phyloP scores from a whole-genome alignment of 441 rosid genomes.

The Eruca vesicaria region DNA sequence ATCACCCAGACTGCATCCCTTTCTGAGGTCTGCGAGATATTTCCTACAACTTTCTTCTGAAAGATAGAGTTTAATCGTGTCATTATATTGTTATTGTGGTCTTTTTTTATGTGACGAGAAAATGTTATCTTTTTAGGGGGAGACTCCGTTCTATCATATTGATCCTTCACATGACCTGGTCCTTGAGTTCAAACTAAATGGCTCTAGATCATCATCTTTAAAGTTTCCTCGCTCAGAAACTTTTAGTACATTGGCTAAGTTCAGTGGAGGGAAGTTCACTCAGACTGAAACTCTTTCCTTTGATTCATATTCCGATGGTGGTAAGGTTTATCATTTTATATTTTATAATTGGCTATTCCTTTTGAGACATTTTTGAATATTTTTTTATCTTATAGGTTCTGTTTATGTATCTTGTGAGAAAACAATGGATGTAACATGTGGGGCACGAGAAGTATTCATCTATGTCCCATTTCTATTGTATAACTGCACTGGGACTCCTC shows the following conservation, averaged over 20 bases:
- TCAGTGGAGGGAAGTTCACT: constrained; percentile 69
- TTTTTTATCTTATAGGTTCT: constrained; percentile 50
- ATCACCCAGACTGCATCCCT: constrained; percentile 57
- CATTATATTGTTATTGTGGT: constrained; percentile 7
- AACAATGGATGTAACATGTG: constrained; percentile 84
- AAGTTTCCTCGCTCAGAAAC: constrained; percentile 83
- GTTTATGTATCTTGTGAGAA: constrained; percentile 72
- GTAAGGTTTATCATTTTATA: constrained; percentile 41
- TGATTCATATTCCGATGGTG: constrained; percentile 47
- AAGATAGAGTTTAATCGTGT: constrained; percentile 24
- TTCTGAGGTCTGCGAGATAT: constrained; percentile 68
- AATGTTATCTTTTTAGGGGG: constrained; percentile 49
- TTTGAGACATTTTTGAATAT: constrained; percentile 5
- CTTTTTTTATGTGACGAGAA: constrained; percentile 4
- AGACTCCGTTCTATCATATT: constrained; percentile 73
- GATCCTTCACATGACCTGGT: constrained; percentile 90
- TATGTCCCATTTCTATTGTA: constrained; percentile 80
- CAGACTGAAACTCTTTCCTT: constrained; percentile 67
- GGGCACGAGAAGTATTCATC: constrained; percentile 82
- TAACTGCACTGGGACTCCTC: constrained; percentile 85
- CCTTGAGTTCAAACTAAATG: constrained; percentile 66
- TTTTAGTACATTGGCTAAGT: constrained; percentile 67
- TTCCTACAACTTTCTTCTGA: constrained; percentile 23
- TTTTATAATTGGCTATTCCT: not conserved
- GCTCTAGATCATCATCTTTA: constrained; percentile 56